Conservation (phyloP, 768 basidiomycete genomes). For the Collybia nuda region DNA sequence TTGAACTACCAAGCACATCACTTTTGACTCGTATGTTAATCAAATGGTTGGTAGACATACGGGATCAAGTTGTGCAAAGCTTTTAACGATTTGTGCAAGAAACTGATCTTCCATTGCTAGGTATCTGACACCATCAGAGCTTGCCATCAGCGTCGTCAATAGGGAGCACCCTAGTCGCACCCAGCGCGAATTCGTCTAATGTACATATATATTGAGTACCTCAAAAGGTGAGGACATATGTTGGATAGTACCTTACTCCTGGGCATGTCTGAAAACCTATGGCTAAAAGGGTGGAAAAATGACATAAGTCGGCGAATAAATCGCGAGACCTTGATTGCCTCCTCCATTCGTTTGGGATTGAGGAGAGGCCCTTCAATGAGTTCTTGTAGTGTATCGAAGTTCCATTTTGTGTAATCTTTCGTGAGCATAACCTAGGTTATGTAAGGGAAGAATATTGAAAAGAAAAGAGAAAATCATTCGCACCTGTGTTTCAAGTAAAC, state of each 20-base stretch:
- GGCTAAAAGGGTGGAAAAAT: conserved; percentile 90
- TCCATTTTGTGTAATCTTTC: conserved; percentile 92
- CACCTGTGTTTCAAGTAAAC: conserved; percentile 86
- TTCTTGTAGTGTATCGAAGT: conserved; percentile 84
- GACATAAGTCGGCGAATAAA: conserved; percentile 89
- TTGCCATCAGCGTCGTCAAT: conserved; percentile 79
- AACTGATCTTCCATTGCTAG: conserved; percentile 82
- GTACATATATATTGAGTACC: not conserved
- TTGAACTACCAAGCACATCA: conserved; percentile 51
- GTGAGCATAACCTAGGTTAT: conserved; percentile 72
- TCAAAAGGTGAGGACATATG: not conserved
- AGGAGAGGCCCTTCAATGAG: conserved; percentile 90
- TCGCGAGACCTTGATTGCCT: conserved; percentile 87
- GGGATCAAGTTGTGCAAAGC: conserved; percentile 91
- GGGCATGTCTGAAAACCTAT: conserved; percentile 83
- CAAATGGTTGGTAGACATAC: conserved; percentile 39
- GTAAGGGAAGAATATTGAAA: not conserved
- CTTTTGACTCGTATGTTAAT: not conserved
- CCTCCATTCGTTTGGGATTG: conserved; percentile 90
- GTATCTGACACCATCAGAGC: conserved; percentile 81
- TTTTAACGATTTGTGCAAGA: conserved; percentile 76
- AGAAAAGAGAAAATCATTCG: conserved; percentile 5
- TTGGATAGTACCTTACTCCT: conserved; percentile 53
- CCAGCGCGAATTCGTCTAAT: conserved; percentile 79
- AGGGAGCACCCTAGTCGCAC: conserved; percentile 82